phyloP scores from a whole-genome alignment of 257 asterid species.

The Hygrophila difformis region DNA sequence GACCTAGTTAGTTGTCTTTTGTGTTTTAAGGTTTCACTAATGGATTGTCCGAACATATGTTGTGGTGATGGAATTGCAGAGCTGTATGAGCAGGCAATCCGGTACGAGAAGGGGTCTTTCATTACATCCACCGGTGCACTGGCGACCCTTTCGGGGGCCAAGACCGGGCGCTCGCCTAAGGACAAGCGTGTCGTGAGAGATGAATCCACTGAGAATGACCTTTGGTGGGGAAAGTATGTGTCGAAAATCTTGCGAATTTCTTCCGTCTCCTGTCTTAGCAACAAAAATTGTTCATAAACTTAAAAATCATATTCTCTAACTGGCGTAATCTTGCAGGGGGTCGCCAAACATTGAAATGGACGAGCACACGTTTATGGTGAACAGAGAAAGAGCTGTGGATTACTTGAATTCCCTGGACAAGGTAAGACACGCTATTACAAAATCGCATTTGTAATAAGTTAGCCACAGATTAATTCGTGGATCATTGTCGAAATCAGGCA shows the following conservation, averaged over 20 bases:
- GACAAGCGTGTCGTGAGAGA: slow-evolving; percentile 75
- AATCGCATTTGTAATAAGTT: neutral
- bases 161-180: slow-evolving; percentile 77
- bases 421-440: slow-evolving; percentile 25
- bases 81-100: slow-evolving; percentile 62
- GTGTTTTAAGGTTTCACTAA: neutral
- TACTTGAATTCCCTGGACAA: slow-evolving; percentile 85
- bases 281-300: no score
- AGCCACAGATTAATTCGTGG: neutral
- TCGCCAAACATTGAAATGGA: slow-evolving; percentile 97
- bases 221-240: slow-evolving; percentile 78
- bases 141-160: slow-evolving; percentile 71
- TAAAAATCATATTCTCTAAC: neutral
- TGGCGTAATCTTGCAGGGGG: slow-evolving; percentile 34
- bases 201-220: slow-evolving; percentile 44
- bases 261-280: neutral
- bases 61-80: slow-evolving; percentile 32
- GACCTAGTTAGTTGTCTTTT: no score
- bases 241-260: neutral
- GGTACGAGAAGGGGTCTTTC: slow-evolving; percentile 62
- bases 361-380: slow-evolving; percentile 85
- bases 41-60: neutral
- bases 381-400: slow-evolving; percentile 98
- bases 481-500: slow-evolving; percentile 8
- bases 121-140: slow-evolving; percentile 62